A percentile compares a stretch with the other conserved stretches of the same genome.
These are phyloP conservation scores for Exsudoporus floridanus DNA, from an alignment of 1,284 basidiomycete species.

Conservation along the genomic window DNA sequence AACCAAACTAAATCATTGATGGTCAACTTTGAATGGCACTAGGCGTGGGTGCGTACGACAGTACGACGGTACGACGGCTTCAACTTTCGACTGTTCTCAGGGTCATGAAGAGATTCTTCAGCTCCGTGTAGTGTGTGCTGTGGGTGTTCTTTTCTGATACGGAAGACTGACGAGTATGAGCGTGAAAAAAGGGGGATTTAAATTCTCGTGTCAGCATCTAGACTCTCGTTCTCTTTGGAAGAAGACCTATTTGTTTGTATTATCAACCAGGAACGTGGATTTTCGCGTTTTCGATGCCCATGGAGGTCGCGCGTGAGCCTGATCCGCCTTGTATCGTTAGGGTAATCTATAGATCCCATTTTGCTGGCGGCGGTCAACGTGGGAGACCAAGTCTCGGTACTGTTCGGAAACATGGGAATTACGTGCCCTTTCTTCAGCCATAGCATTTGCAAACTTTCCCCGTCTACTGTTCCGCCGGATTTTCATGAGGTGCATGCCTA, in stretches of 20 bases:
- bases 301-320: constrained; percentile 4
- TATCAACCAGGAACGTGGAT: constrained; percentile 16
- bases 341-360: constrained; percentile 7
- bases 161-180: not conserved
- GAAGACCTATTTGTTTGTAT: constrained; percentile 4
- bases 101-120: not conserved
- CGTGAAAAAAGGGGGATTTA: not conserved
- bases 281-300: constrained; percentile 3
- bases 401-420: constrained; percentile 14
- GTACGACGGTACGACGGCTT: not conserved
- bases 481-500: constrained; percentile 19
- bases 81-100: not conserved
- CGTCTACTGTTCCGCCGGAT: constrained; percentile 27
- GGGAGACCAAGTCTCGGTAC: constrained; percentile 8
- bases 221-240: not conserved
- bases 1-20: not conserved
- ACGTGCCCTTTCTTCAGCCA: constrained; percentile 1
- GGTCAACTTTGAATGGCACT: not conserved
- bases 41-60: no score
- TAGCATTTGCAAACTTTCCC: constrained; percentile 5
- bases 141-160: not conserved
- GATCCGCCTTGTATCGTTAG: constrained; percentile 14
- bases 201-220: not conserved
- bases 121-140: not conserved
- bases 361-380: constrained; percentile 8